Evolutionary conservation across 805 yeast species (phyloP).

Genomic region (Teunomyces tritomae): DNA sequence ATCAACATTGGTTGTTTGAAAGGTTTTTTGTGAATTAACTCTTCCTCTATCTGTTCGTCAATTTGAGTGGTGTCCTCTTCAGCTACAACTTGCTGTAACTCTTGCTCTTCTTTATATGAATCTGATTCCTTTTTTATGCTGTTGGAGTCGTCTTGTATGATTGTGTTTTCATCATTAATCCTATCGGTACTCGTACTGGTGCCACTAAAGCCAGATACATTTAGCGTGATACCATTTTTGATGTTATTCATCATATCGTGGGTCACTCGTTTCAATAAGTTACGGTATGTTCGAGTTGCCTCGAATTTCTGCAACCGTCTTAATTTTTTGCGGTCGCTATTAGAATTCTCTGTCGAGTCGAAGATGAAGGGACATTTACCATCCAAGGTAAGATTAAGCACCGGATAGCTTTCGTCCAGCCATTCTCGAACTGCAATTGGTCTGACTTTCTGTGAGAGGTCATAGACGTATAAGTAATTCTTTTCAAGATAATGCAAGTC

Average conservation of each 20-base stretch:
- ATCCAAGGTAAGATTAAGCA: constrained; percentile 55
- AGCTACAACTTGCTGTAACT: constrained; percentile 6
- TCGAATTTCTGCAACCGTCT: constrained; percentile 40
- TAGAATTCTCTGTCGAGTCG: constrained; percentile 44
- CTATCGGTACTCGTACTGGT: constrained; percentile 30
- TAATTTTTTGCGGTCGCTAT: constrained; percentile 39
- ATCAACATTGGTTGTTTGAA: constrained; percentile 29
- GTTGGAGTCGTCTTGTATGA: constrained; percentile 12
- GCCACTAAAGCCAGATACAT: constrained; percentile 16
- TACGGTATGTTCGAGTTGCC: constrained; percentile 42
- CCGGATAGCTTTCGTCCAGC: constrained; percentile 54
- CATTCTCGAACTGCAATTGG: constrained; percentile 86
- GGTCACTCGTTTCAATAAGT: constrained; percentile 34
- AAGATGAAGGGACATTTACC: constrained; percentile 85
- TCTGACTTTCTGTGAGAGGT: constrained; percentile 69
- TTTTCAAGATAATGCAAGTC: constrained; percentile 80
- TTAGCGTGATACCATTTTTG: constrained; percentile 17
- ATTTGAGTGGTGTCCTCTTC: constrained; percentile 6
- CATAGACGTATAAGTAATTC: constrained; percentile 72
- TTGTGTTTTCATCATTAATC: constrained; percentile 15
- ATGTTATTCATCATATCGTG: constrained; percentile 28
- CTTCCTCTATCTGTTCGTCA: constrained; percentile 12
- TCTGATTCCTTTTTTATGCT: constrained; percentile 8
- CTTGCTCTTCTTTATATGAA: constrained; percentile 11
- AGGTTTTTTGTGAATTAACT: constrained; percentile 20